Percentiles rank a stretch among this genome's conserved stretches.
Conservation (phyloP, 2,329 filamentous ascomycete genomes). For the Cercospora berteroae region DNA sequence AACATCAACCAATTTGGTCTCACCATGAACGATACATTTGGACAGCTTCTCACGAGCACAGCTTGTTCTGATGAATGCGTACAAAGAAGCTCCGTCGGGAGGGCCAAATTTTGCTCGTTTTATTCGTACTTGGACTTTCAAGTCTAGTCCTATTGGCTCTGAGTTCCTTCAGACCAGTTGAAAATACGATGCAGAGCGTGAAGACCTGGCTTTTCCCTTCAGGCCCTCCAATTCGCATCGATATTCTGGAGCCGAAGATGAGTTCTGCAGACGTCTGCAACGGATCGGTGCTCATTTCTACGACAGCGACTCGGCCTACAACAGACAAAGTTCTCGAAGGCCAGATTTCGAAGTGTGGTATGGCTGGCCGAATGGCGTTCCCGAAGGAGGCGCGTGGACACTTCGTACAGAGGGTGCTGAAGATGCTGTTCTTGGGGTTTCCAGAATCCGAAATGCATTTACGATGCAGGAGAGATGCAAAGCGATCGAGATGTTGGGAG, state of each 20-base stretch:
- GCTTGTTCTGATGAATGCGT: no score
- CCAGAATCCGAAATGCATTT: background rate
- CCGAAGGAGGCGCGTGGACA: background rate
- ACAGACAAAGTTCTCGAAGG: background rate
- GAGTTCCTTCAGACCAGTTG: no score
- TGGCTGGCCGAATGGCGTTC: background rate
- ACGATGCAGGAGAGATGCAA: background rate
- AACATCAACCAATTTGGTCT: no score
- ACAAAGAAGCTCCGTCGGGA: no score
- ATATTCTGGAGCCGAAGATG: background rate
- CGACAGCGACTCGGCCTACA: background rate
- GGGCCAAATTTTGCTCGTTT: background rate
- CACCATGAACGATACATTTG: no score
- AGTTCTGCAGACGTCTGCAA: background rate
- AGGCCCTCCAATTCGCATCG: background rate
- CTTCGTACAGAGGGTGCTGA: background rate
- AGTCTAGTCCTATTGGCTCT: no score
- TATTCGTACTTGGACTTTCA: no score
- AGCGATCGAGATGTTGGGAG: background rate
- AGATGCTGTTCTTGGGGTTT: background rate
- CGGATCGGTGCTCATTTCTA: background rate
- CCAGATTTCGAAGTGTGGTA: background rate
- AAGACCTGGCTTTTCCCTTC: background rate
- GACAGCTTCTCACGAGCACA: no score
- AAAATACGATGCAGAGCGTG: background rate